Evolutionary conservation across 805 yeast genomes (phyloP), one percentile per base, ranked within the genome.

Genomic region (Vanderwaltozyma tropicalis): DNA sequence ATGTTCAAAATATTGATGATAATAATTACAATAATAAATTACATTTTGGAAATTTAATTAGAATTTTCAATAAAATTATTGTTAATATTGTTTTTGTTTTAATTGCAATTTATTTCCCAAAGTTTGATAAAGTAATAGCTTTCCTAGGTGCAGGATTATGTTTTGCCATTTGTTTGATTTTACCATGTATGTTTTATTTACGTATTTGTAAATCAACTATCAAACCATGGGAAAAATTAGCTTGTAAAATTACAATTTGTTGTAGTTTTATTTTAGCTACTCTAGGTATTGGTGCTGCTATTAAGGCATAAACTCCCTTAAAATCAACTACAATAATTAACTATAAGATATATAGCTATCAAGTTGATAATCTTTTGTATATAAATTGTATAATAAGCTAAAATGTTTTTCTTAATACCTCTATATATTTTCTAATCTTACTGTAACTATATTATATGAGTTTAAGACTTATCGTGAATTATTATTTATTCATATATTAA

Each of bases 121-220:
- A 77, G 38, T 87, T 87, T 55, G 96, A 86, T 51, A 74, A 74
- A 47, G 69, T 87, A 37, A 79, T 87, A 59, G 84, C 94, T 6
- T 72, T 87, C 32, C 59, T 85, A 47, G 96, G 96, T 7, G 74
- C 89, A 5, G 77, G 85, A 1, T 67, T 87, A 36, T 84, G 95
- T 48, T 81, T 84, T 57, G 65, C 78, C 3, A 75, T 86, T 26
- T 87, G 96, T 57, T 64, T 86, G 38, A 78, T 85, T 16, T 67
- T 86, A 18, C 96, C 96, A 3, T 64, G 84, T 17, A 51, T 71
- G 10, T 87, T 86, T 55, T 85, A 87, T 59, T 53, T 80, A 42
- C 67, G 61, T 44, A 65, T 80, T 28, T 80, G 78, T 52, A 57
- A 56, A 4, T 50, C 59, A 4, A 65, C 69, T 12, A 58, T 79